Evolutionary conservation across 1,284 basidiomycete species (phyloP).

Genomic region (Cerrena zonata): DNA sequence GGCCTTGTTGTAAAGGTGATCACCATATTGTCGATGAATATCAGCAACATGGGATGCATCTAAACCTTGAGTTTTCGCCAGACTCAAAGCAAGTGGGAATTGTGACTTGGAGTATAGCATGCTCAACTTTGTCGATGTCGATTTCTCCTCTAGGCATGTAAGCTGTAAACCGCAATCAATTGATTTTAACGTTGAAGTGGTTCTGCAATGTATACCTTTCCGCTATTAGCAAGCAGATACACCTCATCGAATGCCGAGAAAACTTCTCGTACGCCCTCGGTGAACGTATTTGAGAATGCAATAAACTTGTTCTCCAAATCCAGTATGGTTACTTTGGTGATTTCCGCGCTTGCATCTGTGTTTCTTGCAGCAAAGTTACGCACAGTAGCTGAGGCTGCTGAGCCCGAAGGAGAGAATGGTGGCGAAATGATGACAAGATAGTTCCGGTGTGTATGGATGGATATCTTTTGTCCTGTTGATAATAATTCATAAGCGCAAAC

Average conservation of each 20-base stretch:
- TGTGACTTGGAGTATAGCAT: conserved; percentile 75
- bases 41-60: conserved; percentile 74
- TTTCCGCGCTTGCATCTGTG: conserved; percentile 49
- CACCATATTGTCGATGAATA: conserved; percentile 85
- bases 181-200: not conserved
- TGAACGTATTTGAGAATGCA: conserved; percentile 75
- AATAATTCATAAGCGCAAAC: conserved; percentile 1
- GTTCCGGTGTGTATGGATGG: conserved; percentile 67
- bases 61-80: conserved; percentile 74
- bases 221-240: conserved; percentile 72
- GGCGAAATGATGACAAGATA: conserved; percentile 89
- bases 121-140: conserved; percentile 74
- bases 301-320: conserved; percentile 92
- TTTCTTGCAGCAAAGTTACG: conserved; percentile 62
- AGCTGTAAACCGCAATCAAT: conserved; percentile 40
- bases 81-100: conserved; percentile 68
- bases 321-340: conserved; percentile 84
- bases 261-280: conserved; percentile 73
- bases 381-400: conserved; percentile 68
- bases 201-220: conserved; percentile 45
- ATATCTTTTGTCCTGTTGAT: conserved; percentile 57
- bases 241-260: conserved; percentile 76
- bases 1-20: conserved; percentile 85
- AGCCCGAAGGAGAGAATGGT: conserved; percentile 64
- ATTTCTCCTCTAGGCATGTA: conserved; percentile 69